phyloP scores from a whole-genome alignment of 495 filamentous ascomycete species.

The Chaetomium tenue region DNA sequence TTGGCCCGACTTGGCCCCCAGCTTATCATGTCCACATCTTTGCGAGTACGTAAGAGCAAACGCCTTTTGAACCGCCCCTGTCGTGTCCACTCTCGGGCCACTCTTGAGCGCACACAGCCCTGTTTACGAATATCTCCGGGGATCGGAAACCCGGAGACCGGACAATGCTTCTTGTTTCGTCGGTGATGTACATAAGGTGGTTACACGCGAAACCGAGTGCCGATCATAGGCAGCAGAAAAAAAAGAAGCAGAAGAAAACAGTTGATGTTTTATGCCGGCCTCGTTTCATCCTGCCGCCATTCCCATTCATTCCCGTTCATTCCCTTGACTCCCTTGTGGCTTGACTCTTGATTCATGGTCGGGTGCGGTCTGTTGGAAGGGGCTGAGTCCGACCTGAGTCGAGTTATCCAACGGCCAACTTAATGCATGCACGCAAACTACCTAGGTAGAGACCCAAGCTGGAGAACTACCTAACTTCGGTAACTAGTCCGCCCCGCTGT shows the following conservation, averaged over 20 bases:
- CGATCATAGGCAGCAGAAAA: slow-evolving; percentile 2
- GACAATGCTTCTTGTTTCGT: not conserved
- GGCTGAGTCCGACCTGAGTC: too few species aligned
- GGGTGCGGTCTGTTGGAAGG: too few species aligned
- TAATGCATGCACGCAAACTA: not conserved
- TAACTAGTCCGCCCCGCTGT: not conserved
- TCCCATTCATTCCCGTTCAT: too few species aligned
- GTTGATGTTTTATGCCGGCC: not conserved
- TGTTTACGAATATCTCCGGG: too few species aligned
- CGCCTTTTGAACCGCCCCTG: not conserved
- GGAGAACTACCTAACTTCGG: not conserved
- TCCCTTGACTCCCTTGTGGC: not conserved
- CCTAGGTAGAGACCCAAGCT: not conserved
- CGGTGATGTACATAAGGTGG: not conserved
- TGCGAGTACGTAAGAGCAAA: not conserved
- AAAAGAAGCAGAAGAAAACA: not conserved
- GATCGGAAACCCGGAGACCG: not conserved
- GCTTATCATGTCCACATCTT: not conserved
- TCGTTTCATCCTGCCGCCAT: not conserved
- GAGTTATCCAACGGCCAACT: too few species aligned
- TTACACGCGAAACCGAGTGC: not conserved
- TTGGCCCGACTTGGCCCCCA: not conserved
- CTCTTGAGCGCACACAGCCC: not conserved
- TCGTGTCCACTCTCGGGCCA: not conserved
- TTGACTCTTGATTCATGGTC: too few species aligned